Percentiles rank a stretch among this genome's conserved stretches.
These are phyloP conservation scores for Leishmania tarentolae DNA, from an alignment of 208 protist species.

Conservation along the genomic window DNA sequence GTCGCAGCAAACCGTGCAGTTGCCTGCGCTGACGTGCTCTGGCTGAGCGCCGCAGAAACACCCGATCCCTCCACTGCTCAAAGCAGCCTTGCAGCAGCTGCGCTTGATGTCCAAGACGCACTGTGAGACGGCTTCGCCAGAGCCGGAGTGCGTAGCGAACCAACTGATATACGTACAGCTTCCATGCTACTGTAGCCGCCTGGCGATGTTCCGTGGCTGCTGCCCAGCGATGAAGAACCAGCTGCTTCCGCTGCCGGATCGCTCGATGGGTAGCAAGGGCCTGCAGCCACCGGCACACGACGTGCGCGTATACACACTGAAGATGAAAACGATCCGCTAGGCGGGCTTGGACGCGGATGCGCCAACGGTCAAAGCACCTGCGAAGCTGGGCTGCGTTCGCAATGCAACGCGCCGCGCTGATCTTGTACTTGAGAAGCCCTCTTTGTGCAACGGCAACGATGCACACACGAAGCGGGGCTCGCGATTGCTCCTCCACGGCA, in stretches of 20 bases:
- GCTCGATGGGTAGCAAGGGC: constrained; percentile 13
- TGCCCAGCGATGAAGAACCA: constrained; percentile 19
- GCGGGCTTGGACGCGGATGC: constrained; percentile 3
- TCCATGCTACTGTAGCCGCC: constrained; percentile 7
- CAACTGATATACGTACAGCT: constrained; percentile 4
- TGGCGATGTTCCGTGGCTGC: constrained; percentile 1
- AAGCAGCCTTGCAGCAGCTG: constrained; percentile 33
- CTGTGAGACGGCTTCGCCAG: constrained; percentile 11
- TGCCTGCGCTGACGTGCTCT: constrained; percentile 1
- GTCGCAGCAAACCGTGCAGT: constrained; percentile 14
- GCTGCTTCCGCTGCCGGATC: constrained; percentile 4
- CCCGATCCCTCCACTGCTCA: constrained; percentile 25
- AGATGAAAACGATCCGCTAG: constrained; percentile 15
- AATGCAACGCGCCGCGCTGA: constrained; percentile 3
- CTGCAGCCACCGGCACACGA: constrained; percentile 10
- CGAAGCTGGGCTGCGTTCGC: constrained; percentile 10
- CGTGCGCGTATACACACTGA: constrained; percentile 2
- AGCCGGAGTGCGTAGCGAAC: constrained; percentile 15
- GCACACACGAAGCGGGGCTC: constrained; percentile 14
- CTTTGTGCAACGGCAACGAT: background rate
- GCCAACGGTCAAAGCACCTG: constrained; percentile 19
- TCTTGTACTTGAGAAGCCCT: constrained; percentile 28
- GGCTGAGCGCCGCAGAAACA: constrained; percentile 3
- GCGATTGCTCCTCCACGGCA: background rate
- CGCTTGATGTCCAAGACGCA: background rate